Conservation (phyloP, 768 basidiomycete species). For the Boletus sp. region DNA sequence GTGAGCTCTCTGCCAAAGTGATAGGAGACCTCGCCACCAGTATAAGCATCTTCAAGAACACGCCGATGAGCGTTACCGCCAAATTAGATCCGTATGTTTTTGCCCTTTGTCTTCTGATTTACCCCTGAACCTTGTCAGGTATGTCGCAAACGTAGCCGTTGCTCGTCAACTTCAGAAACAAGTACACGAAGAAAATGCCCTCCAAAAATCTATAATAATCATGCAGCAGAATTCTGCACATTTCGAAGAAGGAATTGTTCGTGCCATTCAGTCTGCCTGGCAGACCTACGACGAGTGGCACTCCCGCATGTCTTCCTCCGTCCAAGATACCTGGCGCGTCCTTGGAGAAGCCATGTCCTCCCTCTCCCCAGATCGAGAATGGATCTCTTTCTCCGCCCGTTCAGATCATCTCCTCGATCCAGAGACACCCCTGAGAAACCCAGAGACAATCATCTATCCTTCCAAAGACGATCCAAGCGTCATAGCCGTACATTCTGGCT, state of each 20-base stretch:
- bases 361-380: constrained; percentile 85
- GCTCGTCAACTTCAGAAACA: constrained; percentile 83
- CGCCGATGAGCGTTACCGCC: constrained; percentile 79
- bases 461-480: constrained; percentile 88
- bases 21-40: constrained; percentile 85
- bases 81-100: constrained; percentile 30
- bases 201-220: constrained; percentile 96
- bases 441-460: constrained; percentile 77
- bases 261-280: constrained; percentile 95
- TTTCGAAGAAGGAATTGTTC: constrained; percentile 96
- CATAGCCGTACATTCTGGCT: constrained; percentile 81
- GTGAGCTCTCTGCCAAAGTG: constrained; percentile 75
- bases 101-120: background rate
- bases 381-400: constrained; percentile 93
- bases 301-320: constrained; percentile 68
- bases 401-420: constrained; percentile 95
- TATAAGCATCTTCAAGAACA: constrained; percentile 93
- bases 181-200: constrained; percentile 95
- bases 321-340: constrained; percentile 71
- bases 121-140: constrained; percentile 36
- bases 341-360: constrained; percentile 75
- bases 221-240: constrained; percentile 97
- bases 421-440: constrained; percentile 89
- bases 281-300: constrained; percentile 95
- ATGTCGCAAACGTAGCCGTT: constrained; percentile 70